Evolutionary conservation across 2,329 filamentous ascomycete genomes (phyloP).

Genomic region (Emmonsiellopsis sp.): DNA sequence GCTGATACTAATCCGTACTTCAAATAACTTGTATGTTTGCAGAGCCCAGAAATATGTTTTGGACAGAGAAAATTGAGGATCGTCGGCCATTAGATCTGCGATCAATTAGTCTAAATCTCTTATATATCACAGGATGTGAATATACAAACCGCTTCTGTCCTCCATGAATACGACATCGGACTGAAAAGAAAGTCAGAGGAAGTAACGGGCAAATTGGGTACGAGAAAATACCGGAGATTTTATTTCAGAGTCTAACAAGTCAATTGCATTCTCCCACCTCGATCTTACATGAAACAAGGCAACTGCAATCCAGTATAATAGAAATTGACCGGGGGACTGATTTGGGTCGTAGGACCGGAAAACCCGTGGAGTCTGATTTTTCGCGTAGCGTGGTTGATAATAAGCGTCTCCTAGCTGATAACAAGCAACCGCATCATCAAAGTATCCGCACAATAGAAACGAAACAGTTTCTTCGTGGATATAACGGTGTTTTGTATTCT

Average conservation of each 20-base stretch:
- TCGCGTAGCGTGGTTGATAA: conserved; percentile 4
- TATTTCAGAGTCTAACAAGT: conserved; percentile 4
- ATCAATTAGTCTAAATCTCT: background rate
- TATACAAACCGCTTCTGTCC: conserved; percentile 4
- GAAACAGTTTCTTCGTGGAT: conserved; percentile 7
- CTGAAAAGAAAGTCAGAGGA: conserved; percentile 2
- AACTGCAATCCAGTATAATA: conserved; percentile 6
- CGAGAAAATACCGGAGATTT: conserved; percentile 3
- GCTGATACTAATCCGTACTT: background rate
- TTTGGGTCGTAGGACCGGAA: conserved; percentile 4
- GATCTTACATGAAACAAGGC: conserved; percentile 4
- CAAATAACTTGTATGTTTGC: conserved; percentile 9
- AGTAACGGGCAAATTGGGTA: background rate
- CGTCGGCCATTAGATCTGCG: conserved; percentile 5
- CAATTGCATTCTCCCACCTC: conserved; percentile 7
- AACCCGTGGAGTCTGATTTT: background rate
- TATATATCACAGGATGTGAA: background rate
- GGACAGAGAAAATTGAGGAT: conserved; percentile 7
- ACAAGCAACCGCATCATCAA: conserved; percentile 5
- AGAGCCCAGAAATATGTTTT: conserved; percentile 10
- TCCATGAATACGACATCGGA: conserved; percentile 5
- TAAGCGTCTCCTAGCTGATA: conserved; percentile 6
- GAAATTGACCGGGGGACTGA: conserved; percentile 3
- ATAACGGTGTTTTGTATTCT: conserved; percentile 3
- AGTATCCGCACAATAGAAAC: conserved; percentile 4